Conservation (phyloP, 148 eudicot species). For the Camellia lanceoleosa region DNA sequence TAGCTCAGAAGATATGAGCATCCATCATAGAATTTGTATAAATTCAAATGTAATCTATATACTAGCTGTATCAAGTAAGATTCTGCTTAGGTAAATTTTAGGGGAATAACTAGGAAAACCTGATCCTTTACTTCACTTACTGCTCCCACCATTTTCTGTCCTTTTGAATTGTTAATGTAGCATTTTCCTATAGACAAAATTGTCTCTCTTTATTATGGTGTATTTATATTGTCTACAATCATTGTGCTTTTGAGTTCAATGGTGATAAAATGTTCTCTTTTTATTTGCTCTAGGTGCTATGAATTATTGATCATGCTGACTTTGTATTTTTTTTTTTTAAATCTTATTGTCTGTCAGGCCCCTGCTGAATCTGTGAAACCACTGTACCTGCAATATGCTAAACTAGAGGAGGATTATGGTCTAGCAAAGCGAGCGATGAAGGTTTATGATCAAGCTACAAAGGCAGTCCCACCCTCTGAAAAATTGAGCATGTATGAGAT, state of each 20-base stretch:
- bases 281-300: too few relatives aligned
- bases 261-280: not conserved
- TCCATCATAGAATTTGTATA: not conserved
- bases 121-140: not conserved
- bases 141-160: not conserved
- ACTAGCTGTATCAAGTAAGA: not conserved
- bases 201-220: not conserved
- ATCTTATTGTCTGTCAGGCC: slow-evolving; percentile 45
- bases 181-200: not conserved
- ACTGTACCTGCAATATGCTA: slow-evolving; percentile 82
- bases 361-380: slow-evolving; percentile 88
- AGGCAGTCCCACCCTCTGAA: slow-evolving; percentile 81
- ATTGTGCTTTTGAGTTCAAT: not conserved
- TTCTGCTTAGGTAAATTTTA: not conserved
- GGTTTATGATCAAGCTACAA: slow-evolving; percentile 87
- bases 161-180: not conserved
- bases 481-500: slow-evolving; percentile 95
- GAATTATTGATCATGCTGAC: too few relatives aligned
- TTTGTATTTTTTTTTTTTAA: too few relatives aligned
- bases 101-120: not conserved
- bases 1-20: too few relatives aligned
- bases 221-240: not conserved
- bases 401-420: slow-evolving; percentile 88
- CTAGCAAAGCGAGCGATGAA: slow-evolving; percentile 90
- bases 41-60: not conserved